Evolutionary conservation across 805 yeast genomes (phyloP).

Genomic region (Yamadazyma scolyti): DNA sequence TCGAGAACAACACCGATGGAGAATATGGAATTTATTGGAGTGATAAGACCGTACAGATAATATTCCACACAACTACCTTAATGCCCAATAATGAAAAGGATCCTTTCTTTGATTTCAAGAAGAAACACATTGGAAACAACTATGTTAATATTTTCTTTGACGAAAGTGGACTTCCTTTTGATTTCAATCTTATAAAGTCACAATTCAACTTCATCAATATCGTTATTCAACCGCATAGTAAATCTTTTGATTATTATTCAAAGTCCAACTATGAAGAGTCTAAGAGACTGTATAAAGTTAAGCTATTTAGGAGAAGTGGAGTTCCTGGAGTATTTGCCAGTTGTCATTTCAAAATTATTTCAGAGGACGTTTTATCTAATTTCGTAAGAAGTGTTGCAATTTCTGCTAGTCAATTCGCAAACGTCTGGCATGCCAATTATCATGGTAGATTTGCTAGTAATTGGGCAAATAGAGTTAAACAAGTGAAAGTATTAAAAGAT

Average conservation of each 20-base stretch:
- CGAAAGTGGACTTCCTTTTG: conserved; percentile 63
- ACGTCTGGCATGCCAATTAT: conserved; percentile 60
- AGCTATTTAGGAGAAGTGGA: conserved; percentile 60
- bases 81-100: conserved; percentile 60
- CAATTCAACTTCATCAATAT: conserved; percentile 83
- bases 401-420: conserved; percentile 68
- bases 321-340: conserved; percentile 77
- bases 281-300: conserved; percentile 49
- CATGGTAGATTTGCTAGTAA: conserved; percentile 50
- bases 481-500: conserved; percentile 35
- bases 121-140: conserved; percentile 84
- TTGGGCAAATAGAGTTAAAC: conserved; percentile 67
- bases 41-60: conserved; percentile 64
- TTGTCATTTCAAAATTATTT: conserved; percentile 67
- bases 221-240: conserved; percentile 64
- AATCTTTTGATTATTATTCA: conserved; percentile 8
- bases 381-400: conserved; percentile 66
- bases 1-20: conserved; percentile 68
- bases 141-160: conserved; percentile 79
- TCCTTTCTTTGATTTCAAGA: conserved; percentile 50
- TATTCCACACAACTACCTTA: conserved; percentile 77
- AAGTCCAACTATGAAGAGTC: conserved; percentile 2
- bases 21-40: conserved; percentile 70
- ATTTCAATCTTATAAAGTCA: conserved; percentile 65
- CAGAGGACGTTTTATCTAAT: conserved; percentile 54